Base-by-base conservation (phyloP, 2,329 filamentous ascomycete genomes). In the Penicillium crustosum region DNA sequence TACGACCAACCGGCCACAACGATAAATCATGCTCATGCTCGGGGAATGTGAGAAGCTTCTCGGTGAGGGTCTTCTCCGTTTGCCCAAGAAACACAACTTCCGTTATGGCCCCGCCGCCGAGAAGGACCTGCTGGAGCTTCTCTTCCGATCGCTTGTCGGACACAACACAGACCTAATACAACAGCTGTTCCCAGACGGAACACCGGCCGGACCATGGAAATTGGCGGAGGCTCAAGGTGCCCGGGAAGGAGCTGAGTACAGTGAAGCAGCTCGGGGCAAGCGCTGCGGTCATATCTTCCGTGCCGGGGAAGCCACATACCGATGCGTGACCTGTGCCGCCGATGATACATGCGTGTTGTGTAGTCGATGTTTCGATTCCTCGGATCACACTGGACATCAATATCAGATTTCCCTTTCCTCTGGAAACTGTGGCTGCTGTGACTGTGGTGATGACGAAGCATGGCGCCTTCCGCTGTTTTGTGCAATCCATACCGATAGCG, bases 221-320 rank as follows among this genome's bases (percentile, higher is more conserved):
- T 81, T 99, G 39, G 85, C 89, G 60, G 87, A 91, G 67, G 93
- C 93, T 17, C 95, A 99, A 72, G 93, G 93, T 19, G 91, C 91
- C n/a, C 83, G 91, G 57, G 92, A 96, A 70, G 93, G 94, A 12
- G 91, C 93, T 33, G 95, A 99, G 74, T 99, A 97, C 73, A 94
- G 91, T 21, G 89, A 93, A 65, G 89, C 90, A 7, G 94, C 94
- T 15, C 86, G 91, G 65, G 94, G 95, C 55, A 95, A 95, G 76
- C 88, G 92, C 47, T 99, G 94, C 73, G 95, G 94, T 4, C 95
- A 99, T 79, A 97, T 99, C 61, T 96, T 99, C 82, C 93, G 93
- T 77, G 83, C 86, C 15, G 94, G 93, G 50, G 94, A 99, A 79
- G 93, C 92, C 56, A 93, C 91, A 58, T 99, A 97, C 74, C 85